Evolutionary conservation across 2,329 filamentous ascomycete species (phyloP).

Genomic region (Chaetomium globosum): DNA sequence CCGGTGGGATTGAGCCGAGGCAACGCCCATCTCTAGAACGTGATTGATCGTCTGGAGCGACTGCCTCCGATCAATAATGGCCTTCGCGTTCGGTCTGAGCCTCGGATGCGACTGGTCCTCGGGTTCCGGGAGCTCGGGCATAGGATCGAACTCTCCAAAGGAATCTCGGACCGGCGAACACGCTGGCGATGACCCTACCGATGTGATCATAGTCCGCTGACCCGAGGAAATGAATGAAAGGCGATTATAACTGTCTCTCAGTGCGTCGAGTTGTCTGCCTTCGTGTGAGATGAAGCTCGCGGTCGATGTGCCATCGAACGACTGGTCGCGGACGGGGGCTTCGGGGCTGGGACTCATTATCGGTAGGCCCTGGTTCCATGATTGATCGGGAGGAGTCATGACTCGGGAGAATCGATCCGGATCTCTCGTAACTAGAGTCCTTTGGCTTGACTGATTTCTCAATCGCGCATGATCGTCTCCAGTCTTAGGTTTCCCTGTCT

Average conservation of each 20-base stretch:
- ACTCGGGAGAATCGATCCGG: constrained; percentile 51
- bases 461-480: constrained; percentile 45
- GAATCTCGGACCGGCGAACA: constrained; percentile 59
- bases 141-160: constrained; percentile 48
- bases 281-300: constrained; percentile 63
- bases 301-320: constrained; percentile 58
- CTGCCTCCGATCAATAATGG: constrained; percentile 55
- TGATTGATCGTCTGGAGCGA: constrained; percentile 54
- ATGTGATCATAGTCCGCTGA: constrained; percentile 62
- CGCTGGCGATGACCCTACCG: constrained; percentile 59
- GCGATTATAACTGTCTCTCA: constrained; percentile 60
- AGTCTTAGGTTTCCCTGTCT: constrained; percentile 58
- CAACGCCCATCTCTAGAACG: constrained; percentile 47
- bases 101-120: constrained; percentile 41
- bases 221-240: constrained; percentile 64
- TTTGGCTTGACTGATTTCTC: constrained; percentile 49
- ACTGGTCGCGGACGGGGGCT: constrained; percentile 45
- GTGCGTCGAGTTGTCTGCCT: constrained; percentile 58
- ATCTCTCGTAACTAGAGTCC: constrained; percentile 53
- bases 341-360: constrained; percentile 36
- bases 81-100: constrained; percentile 56
- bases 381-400: constrained; percentile 42
- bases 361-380: constrained; percentile 40
- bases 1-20: constrained; percentile 36
- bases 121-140: constrained; percentile 32